phyloP scores from a whole-genome alignment of 306 rosid genomes.

The Betula pendula region DNA sequence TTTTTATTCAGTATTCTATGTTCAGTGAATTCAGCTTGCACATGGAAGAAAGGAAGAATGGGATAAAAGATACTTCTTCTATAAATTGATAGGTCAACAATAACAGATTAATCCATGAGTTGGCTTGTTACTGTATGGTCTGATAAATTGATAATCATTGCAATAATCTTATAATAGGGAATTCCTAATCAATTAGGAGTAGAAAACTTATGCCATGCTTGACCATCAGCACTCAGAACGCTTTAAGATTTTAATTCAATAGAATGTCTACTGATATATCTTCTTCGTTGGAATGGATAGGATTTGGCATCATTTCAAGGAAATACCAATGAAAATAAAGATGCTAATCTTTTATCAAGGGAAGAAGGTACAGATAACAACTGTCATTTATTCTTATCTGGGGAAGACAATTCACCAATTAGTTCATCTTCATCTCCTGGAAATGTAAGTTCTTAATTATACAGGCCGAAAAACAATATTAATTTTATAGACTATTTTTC shows the following conservation, averaged over 20 bases:
- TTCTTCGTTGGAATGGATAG: constrained; percentile 42
- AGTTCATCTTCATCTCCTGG: constrained; percentile 54
- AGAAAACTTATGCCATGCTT: background rate
- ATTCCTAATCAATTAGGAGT: background rate
- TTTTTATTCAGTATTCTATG: background rate
- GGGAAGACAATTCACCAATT: constrained; percentile 51
- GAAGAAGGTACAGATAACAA: constrained; percentile 53
- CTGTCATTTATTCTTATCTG: constrained; percentile 68
- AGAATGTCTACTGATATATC: constrained; percentile 27
- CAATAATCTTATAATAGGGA: background rate
- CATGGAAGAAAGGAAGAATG: background rate
- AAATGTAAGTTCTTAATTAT: constrained; percentile 53
- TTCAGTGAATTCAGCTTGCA: background rate
- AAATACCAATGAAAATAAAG: constrained; percentile 24
- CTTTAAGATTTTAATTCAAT: constrained; percentile 13
- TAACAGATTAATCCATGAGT: background rate
- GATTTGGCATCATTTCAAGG: constrained; percentile 36
- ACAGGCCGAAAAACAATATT: background rate
- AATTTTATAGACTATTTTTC: background rate
- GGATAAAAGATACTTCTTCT: background rate
- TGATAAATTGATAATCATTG: background rate
- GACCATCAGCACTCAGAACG: constrained; percentile 1
- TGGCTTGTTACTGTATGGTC: no score
- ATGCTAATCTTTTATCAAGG: constrained; percentile 37
- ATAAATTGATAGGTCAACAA: background rate